Evolutionary conservation across 371 early-diverging fungal species (phyloP), one percentile per base, ranked within the genome.

Genomic region (Rhizopus stolonifer): DNA sequence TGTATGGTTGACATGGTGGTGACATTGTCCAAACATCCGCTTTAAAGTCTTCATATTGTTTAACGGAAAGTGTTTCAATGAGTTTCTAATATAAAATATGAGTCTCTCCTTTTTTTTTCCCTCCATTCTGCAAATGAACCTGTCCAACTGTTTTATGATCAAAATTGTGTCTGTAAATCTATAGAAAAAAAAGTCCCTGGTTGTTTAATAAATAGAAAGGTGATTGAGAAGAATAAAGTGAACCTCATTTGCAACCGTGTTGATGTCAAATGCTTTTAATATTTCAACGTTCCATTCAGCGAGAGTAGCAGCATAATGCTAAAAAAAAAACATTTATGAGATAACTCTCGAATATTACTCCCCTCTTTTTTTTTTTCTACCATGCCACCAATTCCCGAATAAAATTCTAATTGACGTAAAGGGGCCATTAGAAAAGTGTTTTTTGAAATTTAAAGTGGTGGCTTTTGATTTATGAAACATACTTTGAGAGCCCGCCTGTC

Each of bases 1-100:
- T 91, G 58, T 90, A 92, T 13, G 91, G 90, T 56, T 91, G 91
- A 63, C 91, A 91, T 1, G 91, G 90, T 44, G 90, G 92, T 10
- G 89, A 88, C 87, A 93, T 87, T 24, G 89, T 84, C 86, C 87
- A 92, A 21, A 91, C 68, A 60, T 92, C 85, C 1, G 90, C 88
- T 25, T 72, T 66, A 36, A 83, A 65, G 21, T 74, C 70, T 46
- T 85, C 87, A 52, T 83, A 88, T 54, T 82, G 67, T 26, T 80
- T 67, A 26, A 77, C 56, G 13, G 79, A 70, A 36, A 89, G 67
- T 1, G 87, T 79, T 52, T 92, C 92, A 24, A 91, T 88, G 22
- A 79, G 67, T 43, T 84, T 73, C 81, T 85, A 60, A 22, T n/a
- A 39, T 47, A 17, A 42, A 11, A 31, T 40, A 44, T 44, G 22